phyloP scores from a whole-genome alignment of 2,329 filamentous ascomycete genomes.

The Paraphoma chrysanthemicola region DNA sequence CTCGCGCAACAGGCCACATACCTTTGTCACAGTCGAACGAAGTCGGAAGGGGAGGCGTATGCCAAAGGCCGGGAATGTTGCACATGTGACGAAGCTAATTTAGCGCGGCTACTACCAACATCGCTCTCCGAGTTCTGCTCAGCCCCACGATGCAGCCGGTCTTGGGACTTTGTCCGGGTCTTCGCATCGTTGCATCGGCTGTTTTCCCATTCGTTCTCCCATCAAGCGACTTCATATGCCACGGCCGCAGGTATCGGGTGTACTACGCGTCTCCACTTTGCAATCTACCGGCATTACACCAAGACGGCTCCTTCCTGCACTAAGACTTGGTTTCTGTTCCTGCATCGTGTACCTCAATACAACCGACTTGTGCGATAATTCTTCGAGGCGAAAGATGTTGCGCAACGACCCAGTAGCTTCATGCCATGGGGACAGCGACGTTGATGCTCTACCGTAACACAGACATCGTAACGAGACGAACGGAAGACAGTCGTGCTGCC shows the following conservation, averaged over 20 bases:
- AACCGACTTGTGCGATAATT: neutral
- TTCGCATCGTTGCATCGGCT: neutral
- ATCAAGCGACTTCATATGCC: neutral
- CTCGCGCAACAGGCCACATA: constrained; percentile 1
- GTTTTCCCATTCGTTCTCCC: neutral
- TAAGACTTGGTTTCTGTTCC: constrained; percentile 12
- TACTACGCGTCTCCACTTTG: constrained; percentile 6
- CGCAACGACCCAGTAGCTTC: neutral
- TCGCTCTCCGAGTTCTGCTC: neutral
- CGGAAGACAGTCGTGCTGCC: no score
- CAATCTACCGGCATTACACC: constrained; percentile 4
- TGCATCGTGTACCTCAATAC: constrained; percentile 12
- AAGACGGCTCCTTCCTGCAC: neutral
- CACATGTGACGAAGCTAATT: neutral
- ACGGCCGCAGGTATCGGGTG: neutral
- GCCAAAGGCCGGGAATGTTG: neutral
- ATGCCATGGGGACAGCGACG: no score
- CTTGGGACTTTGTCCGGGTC: no score
- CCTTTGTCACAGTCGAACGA: neutral
- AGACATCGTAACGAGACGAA: no score
- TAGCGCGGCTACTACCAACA: neutral
- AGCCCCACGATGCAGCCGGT: no score
- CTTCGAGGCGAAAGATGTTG: neutral
- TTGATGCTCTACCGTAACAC: no score
- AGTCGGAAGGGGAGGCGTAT: no score